phyloP scores from a whole-genome alignment of 192 early-diverging fungal species.

The Entomortierella parvispora region DNA sequence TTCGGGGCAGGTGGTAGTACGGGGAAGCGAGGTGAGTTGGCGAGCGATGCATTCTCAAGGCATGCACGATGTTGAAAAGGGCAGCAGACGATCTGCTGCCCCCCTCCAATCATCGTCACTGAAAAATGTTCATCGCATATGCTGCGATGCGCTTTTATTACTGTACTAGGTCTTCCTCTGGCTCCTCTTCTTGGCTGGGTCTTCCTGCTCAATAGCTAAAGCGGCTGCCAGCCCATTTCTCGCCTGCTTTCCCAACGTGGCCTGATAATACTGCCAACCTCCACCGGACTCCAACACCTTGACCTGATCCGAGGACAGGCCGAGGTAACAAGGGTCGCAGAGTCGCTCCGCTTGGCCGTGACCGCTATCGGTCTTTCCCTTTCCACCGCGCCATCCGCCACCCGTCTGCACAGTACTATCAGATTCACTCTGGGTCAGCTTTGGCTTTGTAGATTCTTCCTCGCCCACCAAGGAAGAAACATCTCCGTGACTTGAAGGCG shows the following conservation, averaged over 20 bases:
- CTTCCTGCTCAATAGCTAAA: slow-evolving; percentile 14
- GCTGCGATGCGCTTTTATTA: too few relatives aligned
- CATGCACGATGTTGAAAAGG: too few relatives aligned
- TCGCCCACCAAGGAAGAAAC: neutral
- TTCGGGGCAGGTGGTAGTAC: too few relatives aligned
- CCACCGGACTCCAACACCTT: slow-evolving; percentile 43
- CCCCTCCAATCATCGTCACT: too few relatives aligned
- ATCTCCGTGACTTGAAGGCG: neutral
- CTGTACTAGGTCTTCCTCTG: too few relatives aligned
- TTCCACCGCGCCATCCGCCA: slow-evolving; percentile 32
- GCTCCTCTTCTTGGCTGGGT: neutral
- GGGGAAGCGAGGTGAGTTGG: too few relatives aligned
- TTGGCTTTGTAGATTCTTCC: slow-evolving; percentile 6
- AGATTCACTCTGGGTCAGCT: slow-evolving; percentile 10
- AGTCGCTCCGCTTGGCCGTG: slow-evolving; percentile 34
- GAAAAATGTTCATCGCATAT: too few relatives aligned
- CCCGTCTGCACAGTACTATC: slow-evolving; percentile 17
- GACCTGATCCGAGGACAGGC: slow-evolving; percentile 36
- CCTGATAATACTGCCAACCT: slow-evolving; percentile 52
- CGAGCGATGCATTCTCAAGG: too few relatives aligned
- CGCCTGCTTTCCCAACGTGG: slow-evolving; percentile 30
- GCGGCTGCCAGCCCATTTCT: slow-evolving; percentile 32
- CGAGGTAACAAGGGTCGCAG: slow-evolving; percentile 49
- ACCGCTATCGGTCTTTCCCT: slow-evolving; percentile 43
- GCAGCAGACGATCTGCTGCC: too few relatives aligned